Percentiles rank a stretch among this genome's conserved stretches.
These are phyloP conservation scores for Pseudopithomyces maydicus DNA, from an alignment of 2,329 filamentous ascomycete species.

Conservation along the genomic window DNA sequence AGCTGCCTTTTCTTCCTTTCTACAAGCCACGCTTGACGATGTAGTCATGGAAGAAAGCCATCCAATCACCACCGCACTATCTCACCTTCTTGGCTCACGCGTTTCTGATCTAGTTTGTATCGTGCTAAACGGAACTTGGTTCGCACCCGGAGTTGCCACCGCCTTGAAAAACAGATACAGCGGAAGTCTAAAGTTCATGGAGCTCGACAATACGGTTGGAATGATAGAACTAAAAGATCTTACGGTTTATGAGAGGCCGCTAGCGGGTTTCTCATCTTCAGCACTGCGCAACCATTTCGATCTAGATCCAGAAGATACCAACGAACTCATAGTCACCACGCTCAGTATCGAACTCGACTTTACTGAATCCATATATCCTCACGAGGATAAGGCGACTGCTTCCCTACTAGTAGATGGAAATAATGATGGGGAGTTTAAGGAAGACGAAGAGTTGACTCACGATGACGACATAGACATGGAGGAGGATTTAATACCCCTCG, in stretches of 20 bases:
- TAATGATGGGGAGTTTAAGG: background rate
- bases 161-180: conserved; percentile 10
- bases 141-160: conserved; percentile 16
- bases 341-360: background rate
- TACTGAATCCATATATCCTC: background rate
- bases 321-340: background rate
- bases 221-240: background rate
- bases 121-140: conserved; percentile 16
- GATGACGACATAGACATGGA: conserved; percentile 12
- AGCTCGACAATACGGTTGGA: background rate
- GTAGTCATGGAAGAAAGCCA: conserved; percentile 17
- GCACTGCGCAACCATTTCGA: background rate
- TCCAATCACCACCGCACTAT: conserved; percentile 19
- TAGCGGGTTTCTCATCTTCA: background rate
- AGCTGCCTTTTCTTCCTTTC: conserved; percentile 14
- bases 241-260: background rate
- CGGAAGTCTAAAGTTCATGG: conserved; percentile 11
- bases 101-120: conserved; percentile 14
- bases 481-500: background rate
- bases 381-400: background rate
- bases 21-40: conserved; percentile 24
- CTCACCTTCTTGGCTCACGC: conserved; percentile 10
- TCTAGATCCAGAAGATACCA: background rate
- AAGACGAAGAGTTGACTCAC: background rate
- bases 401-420: background rate